Evolutionary conservation across 768 basidiomycete species (phyloP), one percentile per base, ranked within the genome.

Genomic region (Baorangia bicolor): DNA sequence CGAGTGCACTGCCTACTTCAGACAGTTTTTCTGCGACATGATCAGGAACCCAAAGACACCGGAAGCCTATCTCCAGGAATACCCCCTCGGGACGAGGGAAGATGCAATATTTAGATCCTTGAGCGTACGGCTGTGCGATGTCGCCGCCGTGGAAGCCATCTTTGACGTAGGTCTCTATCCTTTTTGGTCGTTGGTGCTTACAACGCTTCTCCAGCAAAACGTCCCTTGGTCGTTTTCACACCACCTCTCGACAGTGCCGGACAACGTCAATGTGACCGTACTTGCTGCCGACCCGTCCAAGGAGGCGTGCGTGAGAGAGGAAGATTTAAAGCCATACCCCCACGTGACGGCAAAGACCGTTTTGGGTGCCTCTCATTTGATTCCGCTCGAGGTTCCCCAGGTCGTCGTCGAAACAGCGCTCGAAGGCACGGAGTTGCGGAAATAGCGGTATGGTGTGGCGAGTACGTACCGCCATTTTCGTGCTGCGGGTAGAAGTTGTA

Each of bases 141-240:
- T 35, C 16, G 23, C 44, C 5, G 14, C 39, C 13, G 39, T 54
- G 21, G 56, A 64, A 16, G 61, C 51, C 9, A 46, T 52, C 4
- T 1, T 53, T 30, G 61, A 64, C n/a, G 64, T 60, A 53, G 18
- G 64, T 55, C 21, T 10, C 18, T 5, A 0, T 51, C 2, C 4
- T 18, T 16, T n/a, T 28, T 23, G n/a, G 2, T 13, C 1, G 1
- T 13, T 1, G 11, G 18, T 31, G 18, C 41, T 52, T 3, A 59
- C 37, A 18, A 13, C 5, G 5, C 18, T 23, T 5, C 14, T 35
- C 4, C n/a, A 69, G 66, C 57, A 68, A 61, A 67, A 66, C 44
- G 2, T 18, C 0, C 59, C 64, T 10, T 66, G 67, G 67, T 61
- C 64, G n/a, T 66, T 63, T 38, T 28, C 48, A 6, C 56, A 58